Base-by-base conservation (phyloP, 306 rosid genomes). In the Gleditsia sinensis region DNA sequence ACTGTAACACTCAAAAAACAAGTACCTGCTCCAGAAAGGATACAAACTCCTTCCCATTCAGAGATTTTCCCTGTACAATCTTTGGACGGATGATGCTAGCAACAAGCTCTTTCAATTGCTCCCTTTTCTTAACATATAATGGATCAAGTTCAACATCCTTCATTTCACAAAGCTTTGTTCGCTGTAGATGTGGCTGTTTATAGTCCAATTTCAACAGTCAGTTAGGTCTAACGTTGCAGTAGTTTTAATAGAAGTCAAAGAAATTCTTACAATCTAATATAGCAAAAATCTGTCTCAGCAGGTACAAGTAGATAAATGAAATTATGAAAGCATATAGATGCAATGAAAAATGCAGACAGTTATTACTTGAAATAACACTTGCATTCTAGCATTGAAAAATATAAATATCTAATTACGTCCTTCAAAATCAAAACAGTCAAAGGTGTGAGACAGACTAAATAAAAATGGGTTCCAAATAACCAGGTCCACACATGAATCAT, bases 141-240 rank as follows among this genome's bases (percentile, higher is more conserved):
- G 84, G 88, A 71, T 93, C 97, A 32, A 93, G 97, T 60, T 89
- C 98, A 43, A 54, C 76, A 77, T 93, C 98, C 72, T 91, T 88
- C 97, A 93, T 73, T 45, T 93, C 98, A 79, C 97, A 91, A 51
- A 91, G 98, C 83, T 88, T 91, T 60, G 97, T 93, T 83, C 98
- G 89, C 75, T 83, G 85, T 71, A 93, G 85, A 87, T 93, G 98
- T 75, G 98, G 98, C 98, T 93, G 91, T 88, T 77, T 46, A 63
- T 78, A 51, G 60, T 80, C 77, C 78, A 76, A 74, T 32, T 23
- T 10, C 33, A 48, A 67, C 14, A 20, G 71, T 54, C 46, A 78
- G 78, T 54, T 62, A 24, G 12, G 71, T 40, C 51, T 53, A 53
- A 25, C 21, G 61, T 40, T 46, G 19, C 59, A 60, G 46, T 9